Evolutionary conservation across 306 rosid species (phyloP), one percentile per base, ranked within the genome.

Genomic region (Lithocarpus polystachyus): DNA sequence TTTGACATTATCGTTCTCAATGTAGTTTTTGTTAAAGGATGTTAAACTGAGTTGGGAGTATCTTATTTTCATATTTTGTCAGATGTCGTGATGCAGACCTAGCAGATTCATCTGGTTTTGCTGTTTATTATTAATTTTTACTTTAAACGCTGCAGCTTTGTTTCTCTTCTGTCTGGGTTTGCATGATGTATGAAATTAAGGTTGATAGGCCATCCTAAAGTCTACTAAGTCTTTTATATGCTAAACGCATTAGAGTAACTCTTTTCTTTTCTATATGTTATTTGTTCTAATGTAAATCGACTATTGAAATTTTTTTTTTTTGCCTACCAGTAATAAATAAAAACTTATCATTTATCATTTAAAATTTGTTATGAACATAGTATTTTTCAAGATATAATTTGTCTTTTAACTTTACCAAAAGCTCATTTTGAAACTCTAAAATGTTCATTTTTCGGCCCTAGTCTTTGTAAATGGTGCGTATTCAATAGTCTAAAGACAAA

Each of bases 301-400:
- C 11, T 8, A 40, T 40, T 2, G 45, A 40, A 40, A 40, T 40
- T 7, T 40, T 0, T 40, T 0, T 40, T 2, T 40, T 7, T 7
- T 8, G 45, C 3, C 0, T 40, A 40, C 1, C 2, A 1, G 0
- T 37, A 7, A 37, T 37, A 7, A 37, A 6, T 37, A 7, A 7
- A 1, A 37, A 40, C 0, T 40, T 2, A 40, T 40, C 3, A 2
- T 0, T 40, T 2, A 40, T 40, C 3, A 2, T 0, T 37, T 37
- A 7, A 8, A 0, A 8, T 2, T 40, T 8, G 3, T 8, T 8
- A 0, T 40, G 1, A 7, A 37, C 1, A 0, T 6, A 0, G 43
- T 7, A 2, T 40, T 40, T 8, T 40, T 40, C 3, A 8, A 40
- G 0, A 40, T 40, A 40, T 7, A 40, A 40, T 40, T 7, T 8